These are phyloP conservation scores for Ascodesmis nigricans DNA, from an alignment of 495 filamentous ascomycete genomes.

Conservation along the genomic window DNA sequence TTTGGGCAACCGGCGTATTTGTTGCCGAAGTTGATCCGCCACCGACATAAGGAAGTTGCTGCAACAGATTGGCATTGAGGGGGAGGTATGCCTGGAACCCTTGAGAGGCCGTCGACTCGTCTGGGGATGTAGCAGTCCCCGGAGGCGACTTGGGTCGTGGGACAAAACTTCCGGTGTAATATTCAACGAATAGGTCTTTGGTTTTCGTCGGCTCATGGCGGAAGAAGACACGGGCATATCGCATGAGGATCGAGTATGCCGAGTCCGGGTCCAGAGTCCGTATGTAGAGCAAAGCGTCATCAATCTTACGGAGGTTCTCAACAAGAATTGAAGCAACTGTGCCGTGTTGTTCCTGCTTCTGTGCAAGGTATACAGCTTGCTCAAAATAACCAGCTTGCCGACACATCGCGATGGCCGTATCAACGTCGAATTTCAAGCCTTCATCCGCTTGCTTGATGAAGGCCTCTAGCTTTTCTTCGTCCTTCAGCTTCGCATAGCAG, in stretches of 20 bases:
- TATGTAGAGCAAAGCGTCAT: conserved; percentile 74
- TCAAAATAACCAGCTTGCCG: conserved; percentile 94
- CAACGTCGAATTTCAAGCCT: conserved; percentile 87
- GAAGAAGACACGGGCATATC: conserved; percentile 74
- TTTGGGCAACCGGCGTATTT: conserved; percentile 25
- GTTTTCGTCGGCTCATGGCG: conserved; percentile 60
- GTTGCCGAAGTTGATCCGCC: conserved; percentile 26
- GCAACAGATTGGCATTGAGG: conserved; percentile 17
- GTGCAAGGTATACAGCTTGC: conserved; percentile 85
- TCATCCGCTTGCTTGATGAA: conserved; percentile 70
- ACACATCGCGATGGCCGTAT: conserved; percentile 95
- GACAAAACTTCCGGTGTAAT: conserved; percentile 68
- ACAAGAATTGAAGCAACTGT: conserved; percentile 87
- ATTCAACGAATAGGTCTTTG: conserved; percentile 72
- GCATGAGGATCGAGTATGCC: conserved; percentile 82
- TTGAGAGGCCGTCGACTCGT: conserved; percentile 23
- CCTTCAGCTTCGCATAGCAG: conserved; percentile 93
- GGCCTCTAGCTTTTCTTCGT: conserved; percentile 79
- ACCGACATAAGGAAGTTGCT: conserved; percentile 48
- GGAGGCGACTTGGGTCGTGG: conserved; percentile 44
- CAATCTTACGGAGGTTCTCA: conserved; percentile 76
- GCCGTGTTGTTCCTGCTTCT: conserved; percentile 82
- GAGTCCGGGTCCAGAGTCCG: conserved; percentile 65
- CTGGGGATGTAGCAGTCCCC: no score
- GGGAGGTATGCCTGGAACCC: conserved; percentile 19